Evolutionary conservation across 345 rosid species (phyloP).

Genomic region (Reutealis trisperma): DNA sequence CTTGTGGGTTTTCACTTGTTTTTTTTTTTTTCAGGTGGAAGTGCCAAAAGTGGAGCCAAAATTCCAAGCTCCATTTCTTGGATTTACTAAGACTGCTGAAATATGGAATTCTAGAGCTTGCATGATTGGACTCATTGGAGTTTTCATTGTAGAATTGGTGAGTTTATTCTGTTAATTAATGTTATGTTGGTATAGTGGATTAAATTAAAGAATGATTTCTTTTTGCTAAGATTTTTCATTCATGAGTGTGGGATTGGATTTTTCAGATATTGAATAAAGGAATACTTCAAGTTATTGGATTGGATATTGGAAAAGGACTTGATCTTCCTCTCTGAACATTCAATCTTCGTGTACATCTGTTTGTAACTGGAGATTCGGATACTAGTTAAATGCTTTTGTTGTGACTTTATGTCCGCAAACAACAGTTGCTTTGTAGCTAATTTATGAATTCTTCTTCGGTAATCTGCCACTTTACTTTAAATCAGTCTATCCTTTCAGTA

Average conservation of each 20-base stretch:
- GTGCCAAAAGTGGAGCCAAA: constrained; percentile 75
- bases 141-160: constrained; percentile 74
- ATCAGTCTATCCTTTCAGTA: background rate
- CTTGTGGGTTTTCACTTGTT: background rate
- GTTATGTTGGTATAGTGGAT: too few relatives aligned
- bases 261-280: constrained; percentile 75
- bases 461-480: background rate
- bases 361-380: background rate
- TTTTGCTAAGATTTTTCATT: background rate
- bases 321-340: constrained; percentile 67
- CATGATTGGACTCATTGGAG: constrained; percentile 78
- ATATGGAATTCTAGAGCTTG: constrained; percentile 95
- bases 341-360: background rate
- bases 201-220: background rate
- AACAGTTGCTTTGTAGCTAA: background rate
- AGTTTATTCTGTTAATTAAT: constrained; percentile 11
- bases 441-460: background rate
- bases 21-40: constrained; percentile 43
- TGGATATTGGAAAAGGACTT: constrained; percentile 85
- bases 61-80: constrained; percentile 62
- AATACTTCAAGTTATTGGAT: constrained; percentile 68
- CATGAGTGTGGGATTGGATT: background rate
- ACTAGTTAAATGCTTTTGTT: background rate
- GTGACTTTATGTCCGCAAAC: background rate
- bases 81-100: constrained; percentile 79